Conservation (phyloP, 148 eudicot genomes). For the Chenopodium suecicum region DNA sequence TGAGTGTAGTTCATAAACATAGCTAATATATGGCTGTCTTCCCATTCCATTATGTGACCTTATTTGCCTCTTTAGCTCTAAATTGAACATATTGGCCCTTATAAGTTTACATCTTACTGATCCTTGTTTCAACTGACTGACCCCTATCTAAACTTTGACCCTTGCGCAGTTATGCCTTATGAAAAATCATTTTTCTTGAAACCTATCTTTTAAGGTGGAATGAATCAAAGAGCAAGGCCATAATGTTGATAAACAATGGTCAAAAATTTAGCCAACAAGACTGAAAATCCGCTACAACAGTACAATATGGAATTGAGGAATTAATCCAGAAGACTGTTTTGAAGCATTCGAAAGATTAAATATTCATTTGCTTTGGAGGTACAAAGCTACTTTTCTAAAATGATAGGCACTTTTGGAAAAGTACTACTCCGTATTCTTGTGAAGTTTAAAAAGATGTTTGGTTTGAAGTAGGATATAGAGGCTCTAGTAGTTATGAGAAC, state of each 20-base stretch:
- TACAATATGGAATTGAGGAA: too few relatives aligned
- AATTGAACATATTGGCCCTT: not conserved
- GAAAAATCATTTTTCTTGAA: not conserved
- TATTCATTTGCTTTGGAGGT: not conserved
- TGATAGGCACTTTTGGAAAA: too few relatives aligned
- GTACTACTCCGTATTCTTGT: not conserved
- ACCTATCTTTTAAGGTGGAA: not conserved
- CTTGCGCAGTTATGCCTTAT: too few relatives aligned
- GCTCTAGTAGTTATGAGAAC: not conserved
- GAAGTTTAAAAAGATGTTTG: not conserved
- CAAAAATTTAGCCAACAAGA: too few relatives aligned
- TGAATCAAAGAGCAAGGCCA: not conserved
- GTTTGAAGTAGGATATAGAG: too few relatives aligned
- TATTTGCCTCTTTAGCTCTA: too few relatives aligned
- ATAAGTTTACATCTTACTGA: not conserved
- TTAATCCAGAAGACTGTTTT: not conserved
- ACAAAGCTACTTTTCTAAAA: too few relatives aligned
- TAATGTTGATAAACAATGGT: too few relatives aligned
- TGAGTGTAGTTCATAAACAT: too few relatives aligned
- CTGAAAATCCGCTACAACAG: too few relatives aligned
- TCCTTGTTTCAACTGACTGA: not conserved
- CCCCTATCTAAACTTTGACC: not conserved
- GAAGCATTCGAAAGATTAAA: not conserved
- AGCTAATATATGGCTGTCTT: not conserved
- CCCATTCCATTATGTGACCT: not conserved